Percentiles rank a stretch among this genome's conserved stretches.
Evolutionary conservation across 1,284 basidiomycete genomes (phyloP).

Genomic region (Ganoderma lingzhi): DNA sequence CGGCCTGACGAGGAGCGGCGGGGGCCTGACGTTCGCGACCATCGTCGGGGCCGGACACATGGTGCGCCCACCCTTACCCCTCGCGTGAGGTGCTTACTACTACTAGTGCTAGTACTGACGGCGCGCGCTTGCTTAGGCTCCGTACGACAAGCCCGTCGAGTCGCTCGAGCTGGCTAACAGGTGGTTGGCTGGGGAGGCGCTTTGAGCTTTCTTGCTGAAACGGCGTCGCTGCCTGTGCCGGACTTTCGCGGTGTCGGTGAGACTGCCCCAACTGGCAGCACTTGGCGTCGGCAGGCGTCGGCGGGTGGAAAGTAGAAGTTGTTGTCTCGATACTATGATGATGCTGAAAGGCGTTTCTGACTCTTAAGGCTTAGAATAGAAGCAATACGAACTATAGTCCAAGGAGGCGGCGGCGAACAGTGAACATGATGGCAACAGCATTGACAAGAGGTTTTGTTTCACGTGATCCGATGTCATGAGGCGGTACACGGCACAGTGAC

Average conservation of each 20-base stretch:
- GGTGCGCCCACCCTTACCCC: neutral
- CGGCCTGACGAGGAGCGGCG: constrained; percentile 65
- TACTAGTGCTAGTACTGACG: neutral
- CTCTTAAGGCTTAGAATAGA: too few relatives aligned
- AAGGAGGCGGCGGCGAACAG: too few relatives aligned
- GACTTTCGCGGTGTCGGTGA: neutral
- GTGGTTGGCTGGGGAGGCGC: constrained; percentile 52
- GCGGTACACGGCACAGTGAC: neutral
- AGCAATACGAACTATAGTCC: too few relatives aligned
- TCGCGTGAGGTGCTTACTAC: neutral
- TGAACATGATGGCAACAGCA: neutral
- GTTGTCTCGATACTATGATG: too few relatives aligned
- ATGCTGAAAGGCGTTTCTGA: too few relatives aligned
- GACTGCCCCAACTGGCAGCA: neutral
- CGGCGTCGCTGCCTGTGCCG: neutral
- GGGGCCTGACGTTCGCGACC: constrained; percentile 70
- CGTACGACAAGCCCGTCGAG: constrained; percentile 68
- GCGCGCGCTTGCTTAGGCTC: constrained; percentile 51
- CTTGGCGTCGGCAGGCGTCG: neutral
- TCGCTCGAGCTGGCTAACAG: constrained; percentile 58
- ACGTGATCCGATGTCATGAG: neutral
- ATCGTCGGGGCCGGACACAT: constrained; percentile 65
- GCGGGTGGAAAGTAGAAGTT: too few relatives aligned
- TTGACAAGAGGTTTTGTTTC: neutral
- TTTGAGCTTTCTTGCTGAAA: constrained; percentile 34